Percentiles rank a stretch among this genome's conserved stretches.
phyloP scores from a whole-genome alignment of 495 filamentous ascomycete genomes.

The Talaromyces adpressus region DNA sequence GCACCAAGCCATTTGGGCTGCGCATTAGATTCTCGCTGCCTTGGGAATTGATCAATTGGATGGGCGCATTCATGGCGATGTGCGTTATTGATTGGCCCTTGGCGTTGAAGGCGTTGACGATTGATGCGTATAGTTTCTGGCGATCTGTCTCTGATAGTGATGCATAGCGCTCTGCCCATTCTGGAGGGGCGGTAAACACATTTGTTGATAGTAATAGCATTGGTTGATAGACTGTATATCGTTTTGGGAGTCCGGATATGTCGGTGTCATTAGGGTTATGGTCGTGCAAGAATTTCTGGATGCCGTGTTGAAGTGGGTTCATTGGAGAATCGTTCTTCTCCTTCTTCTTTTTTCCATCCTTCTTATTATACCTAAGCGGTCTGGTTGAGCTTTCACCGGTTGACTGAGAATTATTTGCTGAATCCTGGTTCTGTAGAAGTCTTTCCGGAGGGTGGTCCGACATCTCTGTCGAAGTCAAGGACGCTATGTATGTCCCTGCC shows the following conservation, averaged over 20 bases:
- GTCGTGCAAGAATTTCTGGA: slow-evolving; percentile 21
- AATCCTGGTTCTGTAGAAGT: not conserved
- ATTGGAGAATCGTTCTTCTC: not conserved
- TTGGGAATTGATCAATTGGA: slow-evolving; percentile 27
- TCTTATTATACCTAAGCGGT: not conserved
- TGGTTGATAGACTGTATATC: slow-evolving; percentile 64
- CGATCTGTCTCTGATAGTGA: slow-evolving; percentile 20
- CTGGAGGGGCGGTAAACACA: slow-evolving; percentile 39
- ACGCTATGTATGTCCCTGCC: not conserved
- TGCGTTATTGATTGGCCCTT: slow-evolving; percentile 45
- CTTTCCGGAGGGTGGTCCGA: too few species aligned
- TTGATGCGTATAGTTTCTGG: slow-evolving; percentile 39
- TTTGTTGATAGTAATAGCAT: slow-evolving; percentile 60
- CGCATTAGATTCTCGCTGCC: slow-evolving; percentile 56
- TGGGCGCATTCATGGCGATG: slow-evolving; percentile 67
- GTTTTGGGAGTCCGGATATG: slow-evolving; percentile 43
- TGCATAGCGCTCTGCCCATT: slow-evolving; percentile 41
- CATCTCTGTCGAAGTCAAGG: not conserved
- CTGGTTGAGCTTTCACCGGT: not conserved
- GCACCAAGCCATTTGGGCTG: slow-evolving; percentile 53
- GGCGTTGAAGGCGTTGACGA: slow-evolving; percentile 34
- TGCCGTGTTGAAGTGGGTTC: slow-evolving; percentile 27
- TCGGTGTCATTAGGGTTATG: slow-evolving; percentile 15
- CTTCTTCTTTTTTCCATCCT: not conserved
- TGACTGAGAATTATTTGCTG: not conserved